Evolutionary conservation across 352 stramenopile genomes (phyloP), one percentile per base, ranked within the genome.

Genomic region (Globisporangium lucens): DNA sequence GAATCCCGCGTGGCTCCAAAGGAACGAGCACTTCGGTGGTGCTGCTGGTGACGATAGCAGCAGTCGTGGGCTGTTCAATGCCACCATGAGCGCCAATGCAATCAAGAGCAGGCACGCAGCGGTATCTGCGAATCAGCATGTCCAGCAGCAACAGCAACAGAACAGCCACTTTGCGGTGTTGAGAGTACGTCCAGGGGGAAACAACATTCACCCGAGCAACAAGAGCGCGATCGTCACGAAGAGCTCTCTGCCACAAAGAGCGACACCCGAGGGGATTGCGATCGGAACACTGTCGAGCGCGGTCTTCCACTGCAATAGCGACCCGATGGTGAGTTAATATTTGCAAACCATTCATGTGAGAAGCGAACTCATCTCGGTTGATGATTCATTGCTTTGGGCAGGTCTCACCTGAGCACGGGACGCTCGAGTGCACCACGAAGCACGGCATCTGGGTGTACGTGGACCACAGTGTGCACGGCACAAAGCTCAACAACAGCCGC

Each of bases 391-490:
- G 7, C 1, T 30, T 9, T 24, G 8, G n/a, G 0, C 24, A 71
- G 66, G 66, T 71, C 3, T 63, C 67, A 8, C 64, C 63, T 4
- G 60, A 65, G 17, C 82, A 90, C 47, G 82, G 78, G 1, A 89
- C 82, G 15, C 57, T 90, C 17, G 82, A 90, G 65, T 70, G 80
- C 55, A 90, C 82, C 0, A 5, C 57, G 2, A 57, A 74, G 30
- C 65, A 80, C 8, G 78, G 82, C 30, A 62, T 93, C 4, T 94
- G 86, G 86, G 78, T 94, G 46, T 94, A 85, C 47, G 87, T 90
- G 27, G 86, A 94, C 73, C 86, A 94, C 63, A 94, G 86, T 57
- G 56, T 61, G 2, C 33, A 65, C 4, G 86, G 86, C 43, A 87
- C 81, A 24, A 68, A 63, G 13, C 57, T 91, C 7, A 87, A 90